Conservation (phyloP, 352 stramenopile species). For the Globisporangium recalcitrans region DNA sequence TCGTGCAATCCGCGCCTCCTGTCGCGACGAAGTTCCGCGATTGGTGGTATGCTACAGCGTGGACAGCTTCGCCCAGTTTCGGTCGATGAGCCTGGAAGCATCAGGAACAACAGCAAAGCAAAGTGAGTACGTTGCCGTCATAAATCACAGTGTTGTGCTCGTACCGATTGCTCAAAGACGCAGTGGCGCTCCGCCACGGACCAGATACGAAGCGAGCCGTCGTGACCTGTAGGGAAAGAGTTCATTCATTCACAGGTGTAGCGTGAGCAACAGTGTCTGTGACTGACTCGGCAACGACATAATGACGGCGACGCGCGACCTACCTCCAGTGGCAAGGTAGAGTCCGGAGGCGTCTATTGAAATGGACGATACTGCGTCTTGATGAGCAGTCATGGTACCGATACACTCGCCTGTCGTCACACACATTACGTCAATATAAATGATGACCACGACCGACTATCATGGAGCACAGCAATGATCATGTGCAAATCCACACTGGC, state of each 20-base stretch:
- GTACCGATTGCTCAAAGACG: conserved; percentile 81
- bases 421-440: no score
- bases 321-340: conserved; percentile 72
- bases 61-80: conserved; percentile 77
- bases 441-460: not conserved
- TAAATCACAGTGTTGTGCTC: not conserved
- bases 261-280: not conserved
- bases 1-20: conserved; percentile 69
- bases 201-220: conserved; percentile 82
- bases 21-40: conserved; percentile 81
- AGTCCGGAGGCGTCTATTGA: conserved; percentile 74
- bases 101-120: not conserved
- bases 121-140: not conserved
- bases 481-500: no score
- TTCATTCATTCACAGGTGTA: not conserved
- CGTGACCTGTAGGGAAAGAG: conserved; percentile 47
- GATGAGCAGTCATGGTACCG: conserved; percentile 66
- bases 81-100: conserved; percentile 53
- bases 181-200: conserved; percentile 77
- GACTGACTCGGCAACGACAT: not conserved
- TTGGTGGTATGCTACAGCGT: conserved; percentile 71
- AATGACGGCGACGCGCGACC: not conserved
- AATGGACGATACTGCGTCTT: conserved; percentile 75
- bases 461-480: no score
- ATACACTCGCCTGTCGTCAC: conserved; percentile 68